A percentile compares a stretch with the other conserved stretches of the same genome.
Evolutionary conservation across 306 rosid species (phyloP).

Genomic region (Rosa rugosa): DNA sequence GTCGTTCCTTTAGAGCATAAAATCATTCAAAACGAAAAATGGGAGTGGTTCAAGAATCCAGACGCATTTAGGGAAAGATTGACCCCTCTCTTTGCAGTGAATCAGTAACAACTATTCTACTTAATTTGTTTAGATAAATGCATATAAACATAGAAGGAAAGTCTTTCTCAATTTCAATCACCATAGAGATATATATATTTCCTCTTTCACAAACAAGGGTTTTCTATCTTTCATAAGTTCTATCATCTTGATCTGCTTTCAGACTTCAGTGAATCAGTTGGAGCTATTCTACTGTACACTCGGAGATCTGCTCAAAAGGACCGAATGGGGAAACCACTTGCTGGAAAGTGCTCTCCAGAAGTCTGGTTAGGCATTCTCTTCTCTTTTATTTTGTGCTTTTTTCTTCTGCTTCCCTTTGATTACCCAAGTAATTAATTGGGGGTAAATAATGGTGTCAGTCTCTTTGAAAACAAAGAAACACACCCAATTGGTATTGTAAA

Average conservation of each 20-base stretch:
- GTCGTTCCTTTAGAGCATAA: background rate
- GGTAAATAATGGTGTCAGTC: slow-evolving; percentile 23
- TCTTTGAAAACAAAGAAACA: slow-evolving; percentile 15
- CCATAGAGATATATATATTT: background rate
- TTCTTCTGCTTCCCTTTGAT: slow-evolving; percentile 40
- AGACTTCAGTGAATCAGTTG: background rate
- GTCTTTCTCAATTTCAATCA: background rate
- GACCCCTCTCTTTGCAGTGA: background rate
- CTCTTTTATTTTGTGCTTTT: slow-evolving; percentile 36
- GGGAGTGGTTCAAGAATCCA: background rate
- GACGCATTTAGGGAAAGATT: background rate
- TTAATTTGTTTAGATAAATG: background rate
- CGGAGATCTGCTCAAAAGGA: background rate
- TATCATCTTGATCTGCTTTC: background rate
- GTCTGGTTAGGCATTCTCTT: slow-evolving; percentile 44
- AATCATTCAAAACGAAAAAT: background rate
- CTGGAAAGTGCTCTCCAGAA: slow-evolving; percentile 33
- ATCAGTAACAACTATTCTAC: background rate
- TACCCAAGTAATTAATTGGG: slow-evolving; percentile 29
- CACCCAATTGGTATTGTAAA: slow-evolving; percentile 13
- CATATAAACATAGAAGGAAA: background rate
- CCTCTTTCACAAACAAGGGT: background rate
- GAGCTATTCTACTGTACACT: background rate
- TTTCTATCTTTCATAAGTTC: background rate
- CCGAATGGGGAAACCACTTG: slow-evolving; percentile 4